A percentile compares a stretch with the other conserved stretches of the same genome.
These are phyloP conservation scores for Trichoderma orchidacearum DNA, from an alignment of 495 filamentous ascomycete genomes.

Conservation along the genomic window DNA sequence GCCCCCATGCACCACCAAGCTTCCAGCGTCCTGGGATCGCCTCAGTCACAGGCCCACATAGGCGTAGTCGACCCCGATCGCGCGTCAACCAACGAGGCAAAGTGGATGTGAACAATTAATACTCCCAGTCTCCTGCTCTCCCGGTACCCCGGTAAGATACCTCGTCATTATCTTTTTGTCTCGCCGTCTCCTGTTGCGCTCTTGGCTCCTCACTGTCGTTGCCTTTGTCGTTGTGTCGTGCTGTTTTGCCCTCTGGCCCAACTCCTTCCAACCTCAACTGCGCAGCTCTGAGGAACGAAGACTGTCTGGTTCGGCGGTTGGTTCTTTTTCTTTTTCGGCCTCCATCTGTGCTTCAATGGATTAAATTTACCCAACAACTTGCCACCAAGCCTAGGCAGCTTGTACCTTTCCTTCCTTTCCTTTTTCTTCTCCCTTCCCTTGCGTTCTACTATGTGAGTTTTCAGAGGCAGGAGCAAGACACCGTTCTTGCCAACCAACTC, in stretches of 20 bases:
- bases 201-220: neutral
- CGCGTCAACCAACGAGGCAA: neutral
- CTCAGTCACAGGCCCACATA: neutral
- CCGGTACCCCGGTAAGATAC: neutral
- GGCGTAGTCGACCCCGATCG: neutral
- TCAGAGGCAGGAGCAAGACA: neutral
- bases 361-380: neutral
- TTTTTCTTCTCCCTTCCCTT: neutral
- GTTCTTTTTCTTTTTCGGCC: neutral
- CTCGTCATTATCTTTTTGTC: neutral
- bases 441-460: neutral
- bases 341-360: neutral
- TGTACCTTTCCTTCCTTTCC: neutral
- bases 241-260: neutral
- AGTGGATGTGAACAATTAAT: neutral
- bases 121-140: neutral
- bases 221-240: neutral
- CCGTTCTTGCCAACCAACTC: neutral
- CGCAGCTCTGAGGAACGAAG: neutral
- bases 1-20: neutral
- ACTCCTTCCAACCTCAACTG: neutral
- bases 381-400: neutral
- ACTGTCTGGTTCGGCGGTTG: neutral
- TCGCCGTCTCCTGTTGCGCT: neutral
- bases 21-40: constrained; percentile 1